Evolutionary conservation across 169 alveolate genomes (phyloP).

Genomic region (Plasmodium reichenowi): DNA sequence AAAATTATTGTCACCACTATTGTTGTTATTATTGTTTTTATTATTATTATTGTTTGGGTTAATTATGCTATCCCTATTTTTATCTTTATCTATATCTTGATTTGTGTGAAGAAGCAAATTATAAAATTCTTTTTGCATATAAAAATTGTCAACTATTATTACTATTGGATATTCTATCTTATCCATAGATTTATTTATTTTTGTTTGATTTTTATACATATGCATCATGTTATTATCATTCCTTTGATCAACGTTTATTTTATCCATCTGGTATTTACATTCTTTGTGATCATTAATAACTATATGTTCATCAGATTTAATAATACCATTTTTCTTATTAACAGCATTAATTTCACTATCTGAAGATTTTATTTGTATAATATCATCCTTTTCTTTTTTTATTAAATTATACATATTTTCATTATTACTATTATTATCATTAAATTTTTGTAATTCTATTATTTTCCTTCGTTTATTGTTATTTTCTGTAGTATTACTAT

Average conservation of each 20-base stretch:
- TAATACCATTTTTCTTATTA: background rate
- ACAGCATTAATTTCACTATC: background rate
- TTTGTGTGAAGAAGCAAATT: slow-evolving; percentile 36
- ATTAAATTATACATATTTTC: background rate
- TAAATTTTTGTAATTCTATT: background rate
- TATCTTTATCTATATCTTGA: background rate
- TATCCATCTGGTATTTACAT: background rate
- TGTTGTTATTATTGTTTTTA: no score
- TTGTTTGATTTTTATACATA: background rate
- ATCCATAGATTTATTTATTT: background rate
- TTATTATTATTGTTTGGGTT: no score
- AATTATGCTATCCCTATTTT: no score
- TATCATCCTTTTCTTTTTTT: slow-evolving; percentile 3
- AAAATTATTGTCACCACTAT: no score
- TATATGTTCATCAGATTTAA: background rate
- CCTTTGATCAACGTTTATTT: background rate
- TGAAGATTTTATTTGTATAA: background rate
- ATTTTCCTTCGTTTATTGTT: background rate
- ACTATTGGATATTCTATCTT: slow-evolving; percentile 69
- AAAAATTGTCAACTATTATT: slow-evolving; percentile 60
- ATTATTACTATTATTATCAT: background rate
- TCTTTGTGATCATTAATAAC: no score
- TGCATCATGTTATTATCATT: background rate
- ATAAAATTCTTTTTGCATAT: slow-evolving; percentile 70
- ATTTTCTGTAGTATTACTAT: background rate